phyloP scores from a whole-genome alignment of 2,329 filamentous ascomycete genomes.

The Fusarium napiforme region DNA sequence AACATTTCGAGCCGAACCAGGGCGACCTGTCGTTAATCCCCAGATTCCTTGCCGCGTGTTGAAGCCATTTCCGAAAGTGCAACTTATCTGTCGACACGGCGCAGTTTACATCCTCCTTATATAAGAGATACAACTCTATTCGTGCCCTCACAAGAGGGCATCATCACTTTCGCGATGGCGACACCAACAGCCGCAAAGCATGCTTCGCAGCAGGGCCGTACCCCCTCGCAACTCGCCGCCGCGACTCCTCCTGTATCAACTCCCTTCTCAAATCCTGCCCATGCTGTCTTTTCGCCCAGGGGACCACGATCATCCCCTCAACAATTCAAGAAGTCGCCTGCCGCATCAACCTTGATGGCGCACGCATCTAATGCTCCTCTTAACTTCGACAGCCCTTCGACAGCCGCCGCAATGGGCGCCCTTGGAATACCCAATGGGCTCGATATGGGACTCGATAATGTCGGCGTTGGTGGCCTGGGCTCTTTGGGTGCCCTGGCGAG shows the following conservation, averaged over 20 bases:
- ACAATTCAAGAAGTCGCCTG: conserved; percentile 72
- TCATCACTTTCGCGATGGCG: conserved; percentile 52
- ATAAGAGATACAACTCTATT: not conserved
- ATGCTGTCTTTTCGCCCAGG: conserved; percentile 69
- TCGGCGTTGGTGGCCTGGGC: conserved; percentile 61
- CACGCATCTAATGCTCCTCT: conserved; percentile 59
- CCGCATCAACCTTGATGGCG: conserved; percentile 61
- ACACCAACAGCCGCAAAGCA: conserved; percentile 64
- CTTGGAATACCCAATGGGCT: conserved; percentile 61
- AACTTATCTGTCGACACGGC: no score
- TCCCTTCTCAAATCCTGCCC: conserved; percentile 69
- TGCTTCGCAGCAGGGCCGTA: conserved; percentile 56
- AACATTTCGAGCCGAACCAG: not conserved
- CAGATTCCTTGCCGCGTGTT: not conserved
- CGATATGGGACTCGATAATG: conserved; percentile 64
- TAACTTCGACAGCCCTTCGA: conserved; percentile 73
- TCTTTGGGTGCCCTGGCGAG: conserved; percentile 55
- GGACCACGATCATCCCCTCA: conserved; percentile 71
- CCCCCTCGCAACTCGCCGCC: conserved; percentile 63
- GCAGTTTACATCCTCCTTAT: not conserved
- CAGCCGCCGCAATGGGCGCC: conserved; percentile 69
- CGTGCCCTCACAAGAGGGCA: conserved; percentile 29
- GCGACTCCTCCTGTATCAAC: conserved; percentile 75
- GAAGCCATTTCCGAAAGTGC: not conserved
- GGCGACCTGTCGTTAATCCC: not conserved